Conservation (phyloP, 192 early-diverging fungal species). For the Coemansia sp. region DNA sequence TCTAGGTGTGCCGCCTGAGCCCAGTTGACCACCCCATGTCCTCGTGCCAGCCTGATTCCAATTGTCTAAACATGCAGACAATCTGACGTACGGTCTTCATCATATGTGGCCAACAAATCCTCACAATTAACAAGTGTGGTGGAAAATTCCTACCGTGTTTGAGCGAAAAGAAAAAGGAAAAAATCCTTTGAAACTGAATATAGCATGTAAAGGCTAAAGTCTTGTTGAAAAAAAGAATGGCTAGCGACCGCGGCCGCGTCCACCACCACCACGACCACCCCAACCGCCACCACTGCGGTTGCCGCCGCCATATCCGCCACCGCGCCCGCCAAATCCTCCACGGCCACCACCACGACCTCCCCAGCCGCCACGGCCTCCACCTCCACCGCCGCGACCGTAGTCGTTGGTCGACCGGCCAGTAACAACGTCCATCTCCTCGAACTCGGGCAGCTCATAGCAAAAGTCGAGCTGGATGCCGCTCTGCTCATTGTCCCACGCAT, state of each 20-base stretch:
- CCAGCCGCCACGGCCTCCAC: constrained; percentile 34
- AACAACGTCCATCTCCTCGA: constrained; percentile 61
- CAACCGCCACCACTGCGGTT: constrained; percentile 42
- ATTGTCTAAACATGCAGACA: not conserved
- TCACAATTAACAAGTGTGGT: not conserved
- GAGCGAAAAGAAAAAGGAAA: not conserved
- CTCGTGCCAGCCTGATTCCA: not conserved
- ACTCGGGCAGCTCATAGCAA: constrained; percentile 77
- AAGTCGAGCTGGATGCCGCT: constrained; percentile 71
- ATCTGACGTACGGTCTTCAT: not conserved
- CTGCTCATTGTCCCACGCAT: constrained; percentile 68
- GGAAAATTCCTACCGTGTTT: not conserved
- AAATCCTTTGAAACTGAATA: not conserved
- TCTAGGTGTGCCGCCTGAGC: not conserved
- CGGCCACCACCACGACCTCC: constrained; percentile 46
- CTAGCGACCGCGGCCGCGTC: constrained; percentile 19
- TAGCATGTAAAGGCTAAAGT: not conserved
- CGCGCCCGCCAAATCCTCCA: constrained; percentile 49
- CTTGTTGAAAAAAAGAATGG: not conserved
- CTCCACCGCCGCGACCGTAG: constrained; percentile 52
- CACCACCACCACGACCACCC: constrained; percentile 18
- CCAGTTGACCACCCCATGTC: not conserved
- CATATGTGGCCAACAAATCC: not conserved
- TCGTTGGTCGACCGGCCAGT: constrained; percentile 45
- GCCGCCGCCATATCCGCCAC: constrained; percentile 57